Conservation (phyloP, 2,329 filamentous ascomycete species). For the Colletotrichum noveboracense region DNA sequence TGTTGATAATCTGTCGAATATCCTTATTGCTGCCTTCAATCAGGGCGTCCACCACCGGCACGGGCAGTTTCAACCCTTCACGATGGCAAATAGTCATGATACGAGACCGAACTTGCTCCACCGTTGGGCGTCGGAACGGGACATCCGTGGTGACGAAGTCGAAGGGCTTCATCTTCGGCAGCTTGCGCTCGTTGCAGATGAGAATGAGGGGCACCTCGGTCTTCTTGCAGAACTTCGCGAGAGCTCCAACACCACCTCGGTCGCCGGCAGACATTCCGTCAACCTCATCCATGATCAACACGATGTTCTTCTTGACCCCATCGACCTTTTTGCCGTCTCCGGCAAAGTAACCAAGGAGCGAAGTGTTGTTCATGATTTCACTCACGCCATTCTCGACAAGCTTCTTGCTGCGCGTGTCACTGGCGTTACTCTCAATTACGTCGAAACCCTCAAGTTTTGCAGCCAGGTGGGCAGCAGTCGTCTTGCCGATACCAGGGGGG, state of each 20-base stretch:
- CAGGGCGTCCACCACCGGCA: slow-evolving; percentile 85
- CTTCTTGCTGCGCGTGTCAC: slow-evolving; percentile 94
- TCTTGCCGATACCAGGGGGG: slow-evolving; percentile 96
- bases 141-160: slow-evolving; percentile 85
- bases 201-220: slow-evolving; percentile 93
- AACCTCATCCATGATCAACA: slow-evolving; percentile 98
- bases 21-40: slow-evolving; percentile 96
- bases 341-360: slow-evolving; percentile 88
- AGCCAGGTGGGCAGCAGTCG: slow-evolving; percentile 92
- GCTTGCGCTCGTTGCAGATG: slow-evolving; percentile 92
- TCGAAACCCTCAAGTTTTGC: slow-evolving; percentile 94
- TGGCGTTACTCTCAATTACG: slow-evolving; percentile 93
- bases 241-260: slow-evolving; percentile 90
- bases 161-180: slow-evolving; percentile 99
- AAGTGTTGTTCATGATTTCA: slow-evolving; percentile 93
- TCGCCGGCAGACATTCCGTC: slow-evolving; percentile 99
- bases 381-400: slow-evolving; percentile 87
- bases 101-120: slow-evolving; percentile 87
- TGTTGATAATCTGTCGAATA: slow-evolving; percentile 98
- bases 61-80: slow-evolving; percentile 85
- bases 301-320: slow-evolving; percentile 84
- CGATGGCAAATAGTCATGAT: slow-evolving; percentile 95
- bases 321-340: slow-evolving; percentile 83
- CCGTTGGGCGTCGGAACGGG: slow-evolving; percentile 85
- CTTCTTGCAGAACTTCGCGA: slow-evolving; percentile 95